A percentile compares a stretch with the other conserved stretches of the same genome.
Evolutionary conservation across 495 filamentous ascomycete genomes (phyloP).

Genomic region (Aspergillus sparsus): DNA sequence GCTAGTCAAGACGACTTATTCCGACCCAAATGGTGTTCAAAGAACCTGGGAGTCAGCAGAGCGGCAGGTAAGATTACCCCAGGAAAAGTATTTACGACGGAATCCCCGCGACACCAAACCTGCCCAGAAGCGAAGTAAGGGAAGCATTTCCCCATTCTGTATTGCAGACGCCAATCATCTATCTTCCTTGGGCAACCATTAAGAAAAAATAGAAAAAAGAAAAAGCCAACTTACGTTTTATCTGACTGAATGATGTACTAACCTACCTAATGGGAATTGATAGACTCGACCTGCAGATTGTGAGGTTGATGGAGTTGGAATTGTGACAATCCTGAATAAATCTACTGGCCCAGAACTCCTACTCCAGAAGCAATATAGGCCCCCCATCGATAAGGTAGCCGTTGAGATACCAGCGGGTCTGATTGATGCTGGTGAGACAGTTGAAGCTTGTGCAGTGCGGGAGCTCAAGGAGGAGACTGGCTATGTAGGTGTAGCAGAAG

Average conservation of each 20-base stretch:
- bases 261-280: not conserved
- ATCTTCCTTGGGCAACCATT: not conserved
- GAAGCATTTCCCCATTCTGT: not conserved
- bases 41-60: constrained; percentile 84
- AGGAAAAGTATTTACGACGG: constrained; percentile 1
- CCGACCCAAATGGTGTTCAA: constrained; percentile 65
- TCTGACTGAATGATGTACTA: constrained; percentile 11
- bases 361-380: constrained; percentile 85
- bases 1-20: constrained; percentile 70
- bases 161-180: constrained; percentile 2
- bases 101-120: not conserved
- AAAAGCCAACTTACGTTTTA: not conserved
- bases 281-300: constrained; percentile 65
- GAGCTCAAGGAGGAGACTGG: constrained; percentile 95
- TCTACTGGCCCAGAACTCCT: constrained; percentile 71
- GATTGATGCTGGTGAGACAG: constrained; percentile 78
- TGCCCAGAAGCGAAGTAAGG: not conserved
- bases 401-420: constrained; percentile 88
- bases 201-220: not conserved
- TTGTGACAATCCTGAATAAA: constrained; percentile 81
- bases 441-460: constrained; percentile 77
- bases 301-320: constrained; percentile 86
- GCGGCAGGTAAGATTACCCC: constrained; percentile 48
- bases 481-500: constrained; percentile 69
- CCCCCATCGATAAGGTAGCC: constrained; percentile 73